phyloP scores from a whole-genome alignment of 2,329 filamentous ascomycete genomes.

The Geosmithia flava region DNA sequence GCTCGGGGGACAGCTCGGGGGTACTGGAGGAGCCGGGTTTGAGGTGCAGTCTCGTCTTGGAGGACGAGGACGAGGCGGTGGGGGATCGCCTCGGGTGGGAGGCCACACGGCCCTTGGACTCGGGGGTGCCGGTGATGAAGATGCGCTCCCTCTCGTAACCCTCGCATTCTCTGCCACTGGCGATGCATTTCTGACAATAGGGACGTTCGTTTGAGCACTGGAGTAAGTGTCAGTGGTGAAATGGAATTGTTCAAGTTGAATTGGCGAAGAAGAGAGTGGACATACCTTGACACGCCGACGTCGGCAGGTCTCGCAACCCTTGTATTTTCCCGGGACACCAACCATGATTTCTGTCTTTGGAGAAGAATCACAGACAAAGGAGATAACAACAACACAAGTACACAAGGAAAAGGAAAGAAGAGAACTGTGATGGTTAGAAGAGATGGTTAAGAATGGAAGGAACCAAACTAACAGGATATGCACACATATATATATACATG shows the following conservation, averaged over 20 bases:
- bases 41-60: constrained; percentile 15
- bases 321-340: constrained; percentile 51
- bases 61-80: not conserved
- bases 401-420: not conserved
- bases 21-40: constrained; percentile 9
- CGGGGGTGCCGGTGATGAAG: constrained; percentile 49
- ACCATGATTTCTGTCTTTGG: constrained; percentile 33
- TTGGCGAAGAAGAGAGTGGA: constrained; percentile 2
- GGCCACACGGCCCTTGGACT: constrained; percentile 41
- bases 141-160: constrained; percentile 52
- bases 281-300: constrained; percentile 40
- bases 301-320: constrained; percentile 51
- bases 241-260: not conserved
- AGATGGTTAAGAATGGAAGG: too few relatives aligned
- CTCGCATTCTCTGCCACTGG: constrained; percentile 42
- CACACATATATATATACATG: too few relatives aligned
- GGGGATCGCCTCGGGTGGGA: constrained; percentile 35
- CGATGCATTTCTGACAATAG: constrained; percentile 46
- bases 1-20: not conserved
- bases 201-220: constrained; percentile 52
- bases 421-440: not conserved
- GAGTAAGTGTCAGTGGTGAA: not conserved
- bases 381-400: not conserved
- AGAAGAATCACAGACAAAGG: too few relatives aligned
- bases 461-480: too few relatives aligned